These are phyloP conservation scores for Nemania diffusa DNA, from an alignment of 2,329 filamentous ascomycete genomes.

Conservation along the genomic window DNA sequence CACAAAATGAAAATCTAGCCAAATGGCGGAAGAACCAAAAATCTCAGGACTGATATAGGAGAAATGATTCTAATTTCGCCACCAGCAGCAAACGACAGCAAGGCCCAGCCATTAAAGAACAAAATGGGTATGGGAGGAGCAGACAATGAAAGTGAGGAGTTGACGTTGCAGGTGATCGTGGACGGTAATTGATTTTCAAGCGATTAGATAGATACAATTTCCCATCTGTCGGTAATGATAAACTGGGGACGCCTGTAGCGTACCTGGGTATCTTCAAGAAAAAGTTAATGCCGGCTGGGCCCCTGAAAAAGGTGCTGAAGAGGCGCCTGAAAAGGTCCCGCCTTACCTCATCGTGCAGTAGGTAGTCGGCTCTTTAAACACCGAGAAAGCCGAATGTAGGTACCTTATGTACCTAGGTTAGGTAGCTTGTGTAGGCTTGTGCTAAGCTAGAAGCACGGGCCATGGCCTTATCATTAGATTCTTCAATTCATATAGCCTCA, in stretches of 20 bases:
- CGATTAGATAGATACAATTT: constrained; percentile 24
- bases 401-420: background rate
- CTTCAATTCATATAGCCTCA: constrained; percentile 8
- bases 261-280: constrained; percentile 14
- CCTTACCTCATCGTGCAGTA: constrained; percentile 36
- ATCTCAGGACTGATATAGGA: constrained; percentile 20
- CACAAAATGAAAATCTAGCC: background rate
- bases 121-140: constrained; percentile 22
- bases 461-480: constrained; percentile 11
- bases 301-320: too few relatives aligned
- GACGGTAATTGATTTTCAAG: constrained; percentile 42
- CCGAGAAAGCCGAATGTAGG: constrained; percentile 5
- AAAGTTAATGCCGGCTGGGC: background rate
- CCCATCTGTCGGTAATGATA: constrained; percentile 32
- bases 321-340: too few relatives aligned
- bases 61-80: constrained; percentile 27
- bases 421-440: too few relatives aligned
- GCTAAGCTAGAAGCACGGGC: background rate
- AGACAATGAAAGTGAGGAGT: constrained; percentile 8
- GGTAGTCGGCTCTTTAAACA: constrained; percentile 14
- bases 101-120: constrained; percentile 42
- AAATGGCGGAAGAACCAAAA: background rate
- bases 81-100: constrained; percentile 36
- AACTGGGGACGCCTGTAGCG: constrained; percentile 3
- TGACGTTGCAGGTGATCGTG: background rate